Conservation (phyloP, 2,329 filamentous ascomycete species). For the Arthrobotrys sinensis region DNA sequence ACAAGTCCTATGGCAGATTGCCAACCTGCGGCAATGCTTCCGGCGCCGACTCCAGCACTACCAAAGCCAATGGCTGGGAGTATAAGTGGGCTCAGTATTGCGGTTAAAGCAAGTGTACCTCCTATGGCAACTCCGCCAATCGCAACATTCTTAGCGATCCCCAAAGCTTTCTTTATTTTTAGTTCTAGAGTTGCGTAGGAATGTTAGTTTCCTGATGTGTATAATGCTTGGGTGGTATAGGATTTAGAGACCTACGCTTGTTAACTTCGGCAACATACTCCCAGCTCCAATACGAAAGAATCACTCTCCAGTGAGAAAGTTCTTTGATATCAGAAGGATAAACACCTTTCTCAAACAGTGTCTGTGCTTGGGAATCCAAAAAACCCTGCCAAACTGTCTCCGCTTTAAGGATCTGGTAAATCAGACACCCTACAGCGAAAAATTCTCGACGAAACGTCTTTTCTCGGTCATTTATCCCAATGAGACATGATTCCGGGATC, state of each 20-base stretch:
- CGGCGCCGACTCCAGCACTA: slow-evolving; percentile 29
- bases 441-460: slow-evolving; percentile 28
- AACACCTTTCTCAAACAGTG: slow-evolving; percentile 18
- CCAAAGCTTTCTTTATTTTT: slow-evolving; percentile 18
- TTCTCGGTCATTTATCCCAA: slow-evolving; percentile 15
- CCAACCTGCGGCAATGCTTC: slow-evolving; percentile 33
- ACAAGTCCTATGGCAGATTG: slow-evolving; percentile 34
- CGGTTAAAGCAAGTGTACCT: not conserved
- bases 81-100: slow-evolving; percentile 16
- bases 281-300: slow-evolving; percentile 43
- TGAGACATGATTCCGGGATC: slow-evolving; percentile 43
- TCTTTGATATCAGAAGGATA: slow-evolving; percentile 30
- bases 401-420: slow-evolving; percentile 23
- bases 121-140: slow-evolving; percentile 8
- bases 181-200: not conserved
- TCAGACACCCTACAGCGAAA: slow-evolving; percentile 44
- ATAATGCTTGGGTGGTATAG: no score
- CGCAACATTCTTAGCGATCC: slow-evolving; percentile 23
- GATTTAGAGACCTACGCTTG: slow-evolving; percentile 36
- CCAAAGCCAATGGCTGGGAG: slow-evolving; percentile 41
- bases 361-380: not conserved
- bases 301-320: slow-evolving; percentile 15
- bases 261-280: slow-evolving; percentile 35
- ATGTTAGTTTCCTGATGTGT: no score
- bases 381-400: slow-evolving; percentile 23